These are phyloP conservation scores for Xylaria cubensis DNA, from an alignment of 495 filamentous ascomycete species.

Conservation along the genomic window DNA sequence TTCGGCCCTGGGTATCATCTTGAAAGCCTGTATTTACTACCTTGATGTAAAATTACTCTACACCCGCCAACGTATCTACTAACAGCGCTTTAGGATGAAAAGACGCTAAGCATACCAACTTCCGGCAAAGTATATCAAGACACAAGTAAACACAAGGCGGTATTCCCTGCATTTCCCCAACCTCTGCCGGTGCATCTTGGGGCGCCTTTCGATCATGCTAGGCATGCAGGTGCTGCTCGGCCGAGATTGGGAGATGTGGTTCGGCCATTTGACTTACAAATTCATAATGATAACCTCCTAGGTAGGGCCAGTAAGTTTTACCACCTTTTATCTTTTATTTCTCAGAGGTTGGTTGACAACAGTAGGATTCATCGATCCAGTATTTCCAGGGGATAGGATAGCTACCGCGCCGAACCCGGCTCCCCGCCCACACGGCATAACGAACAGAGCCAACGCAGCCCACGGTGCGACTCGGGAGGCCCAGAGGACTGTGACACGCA, in stretches of 20 bases:
- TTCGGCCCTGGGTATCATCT: not conserved
- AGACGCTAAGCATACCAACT: not conserved
- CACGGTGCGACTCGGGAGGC: not conserved
- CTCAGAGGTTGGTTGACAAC: not conserved
- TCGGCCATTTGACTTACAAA: not conserved
- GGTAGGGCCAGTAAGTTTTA: not conserved
- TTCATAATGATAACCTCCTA: not conserved
- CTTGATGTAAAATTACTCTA: not conserved
- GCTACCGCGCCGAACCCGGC: not conserved
- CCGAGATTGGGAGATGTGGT: not conserved
- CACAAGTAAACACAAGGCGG: not conserved
- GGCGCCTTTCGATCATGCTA: not conserved
- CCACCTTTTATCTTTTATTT: not conserved
- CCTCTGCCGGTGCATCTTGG: not conserved
- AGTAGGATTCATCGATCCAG: not conserved
- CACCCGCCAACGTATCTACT: not conserved
- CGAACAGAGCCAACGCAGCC: not conserved
- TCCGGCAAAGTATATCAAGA: not conserved
- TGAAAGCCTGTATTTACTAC: not conserved
- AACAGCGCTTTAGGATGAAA: conserved; percentile 20
- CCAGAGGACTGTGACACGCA: not conserved
- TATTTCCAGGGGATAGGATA: not conserved
- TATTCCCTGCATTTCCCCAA: not conserved
- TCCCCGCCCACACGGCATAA: not conserved
- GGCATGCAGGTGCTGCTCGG: not conserved